Evolutionary conservation across 2,329 filamentous ascomycete genomes (phyloP).

Genomic region (Aspergillus sp.): DNA sequence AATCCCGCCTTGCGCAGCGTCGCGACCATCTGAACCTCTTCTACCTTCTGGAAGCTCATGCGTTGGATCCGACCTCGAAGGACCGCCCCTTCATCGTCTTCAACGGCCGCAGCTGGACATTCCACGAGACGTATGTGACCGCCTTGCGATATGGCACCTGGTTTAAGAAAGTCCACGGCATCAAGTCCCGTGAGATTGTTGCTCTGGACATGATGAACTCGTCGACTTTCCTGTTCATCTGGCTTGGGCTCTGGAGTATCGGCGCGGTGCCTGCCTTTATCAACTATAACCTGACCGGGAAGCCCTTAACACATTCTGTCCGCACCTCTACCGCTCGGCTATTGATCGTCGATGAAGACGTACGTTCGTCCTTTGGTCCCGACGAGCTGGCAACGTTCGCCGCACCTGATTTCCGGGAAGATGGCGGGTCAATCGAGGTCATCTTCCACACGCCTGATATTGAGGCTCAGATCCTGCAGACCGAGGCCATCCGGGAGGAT

Average conservation of each 20-base stretch:
- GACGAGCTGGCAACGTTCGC: slow-evolving; percentile 49
- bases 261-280: slow-evolving; percentile 84
- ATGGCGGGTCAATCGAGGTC: slow-evolving; percentile 58
- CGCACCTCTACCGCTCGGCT: slow-evolving; percentile 68
- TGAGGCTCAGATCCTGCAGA: slow-evolving; percentile 58
- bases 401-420: slow-evolving; percentile 45
- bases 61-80: slow-evolving; percentile 58
- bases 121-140: slow-evolving; percentile 73
- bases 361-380: slow-evolving; percentile 56
- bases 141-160: slow-evolving; percentile 75
- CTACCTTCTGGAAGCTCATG: slow-evolving; percentile 73
- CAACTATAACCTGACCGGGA: slow-evolving; percentile 80
- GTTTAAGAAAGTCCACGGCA: slow-evolving; percentile 66
- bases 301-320: slow-evolving; percentile 75
- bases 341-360: slow-evolving; percentile 71
- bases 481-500: slow-evolving; percentile 60
- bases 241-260: slow-evolving; percentile 79
- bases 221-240: slow-evolving; percentile 74
- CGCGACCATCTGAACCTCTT: slow-evolving; percentile 71
- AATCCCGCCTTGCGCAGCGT: slow-evolving; percentile 54
- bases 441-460: slow-evolving; percentile 65
- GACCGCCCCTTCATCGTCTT: slow-evolving; percentile 67
- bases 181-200: slow-evolving; percentile 75
- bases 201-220: slow-evolving; percentile 82
- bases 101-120: slow-evolving; percentile 71